Evolutionary conservation across 2,329 filamentous ascomycete genomes (phyloP).

Genomic region (Fusarium veterinarium): DNA sequence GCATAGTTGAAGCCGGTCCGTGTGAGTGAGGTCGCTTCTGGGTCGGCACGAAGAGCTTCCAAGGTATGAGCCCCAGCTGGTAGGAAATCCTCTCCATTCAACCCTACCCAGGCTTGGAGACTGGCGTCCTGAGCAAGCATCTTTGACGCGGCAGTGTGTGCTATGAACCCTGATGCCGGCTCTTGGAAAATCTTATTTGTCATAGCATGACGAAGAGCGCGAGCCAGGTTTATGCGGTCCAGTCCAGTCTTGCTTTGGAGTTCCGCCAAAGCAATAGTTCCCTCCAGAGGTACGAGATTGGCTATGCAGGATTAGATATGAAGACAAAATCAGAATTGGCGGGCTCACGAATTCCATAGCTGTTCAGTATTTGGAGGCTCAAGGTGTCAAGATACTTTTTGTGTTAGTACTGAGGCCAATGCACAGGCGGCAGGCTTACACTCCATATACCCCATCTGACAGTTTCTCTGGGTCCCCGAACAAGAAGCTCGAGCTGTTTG

Average conservation of each 20-base stretch:
- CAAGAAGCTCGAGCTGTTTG: constrained; percentile 59
- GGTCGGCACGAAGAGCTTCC: constrained; percentile 56
- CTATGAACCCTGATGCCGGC: constrained; percentile 60
- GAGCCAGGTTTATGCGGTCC: constrained; percentile 62
- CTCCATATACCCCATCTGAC: constrained; percentile 65
- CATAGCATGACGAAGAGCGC: constrained; percentile 67
- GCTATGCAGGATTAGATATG: constrained; percentile 48
- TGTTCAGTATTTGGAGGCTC: constrained; percentile 62
- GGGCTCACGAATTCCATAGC: constrained; percentile 60
- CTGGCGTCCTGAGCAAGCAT: constrained; percentile 60
- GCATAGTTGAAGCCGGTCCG: constrained; percentile 64
- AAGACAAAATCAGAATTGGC: background rate
- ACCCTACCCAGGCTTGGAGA: constrained; percentile 66
- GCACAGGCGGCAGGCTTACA: constrained; percentile 49
- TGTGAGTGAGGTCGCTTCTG: constrained; percentile 60
- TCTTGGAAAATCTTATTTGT: constrained; percentile 68
- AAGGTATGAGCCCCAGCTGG: constrained; percentile 61
- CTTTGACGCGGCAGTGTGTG: constrained; percentile 66
- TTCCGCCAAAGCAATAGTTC: constrained; percentile 58
- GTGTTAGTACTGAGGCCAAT: constrained; percentile 18
- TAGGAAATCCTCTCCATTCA: constrained; percentile 66
- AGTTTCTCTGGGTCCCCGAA: constrained; percentile 62
- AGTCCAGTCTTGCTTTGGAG: constrained; percentile 59
- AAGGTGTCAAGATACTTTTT: constrained; percentile 62
- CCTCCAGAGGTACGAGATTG: constrained; percentile 61